phyloP scores from a whole-genome alignment of 768 basidiomycete species.

The Amanita pseudoporphyria region DNA sequence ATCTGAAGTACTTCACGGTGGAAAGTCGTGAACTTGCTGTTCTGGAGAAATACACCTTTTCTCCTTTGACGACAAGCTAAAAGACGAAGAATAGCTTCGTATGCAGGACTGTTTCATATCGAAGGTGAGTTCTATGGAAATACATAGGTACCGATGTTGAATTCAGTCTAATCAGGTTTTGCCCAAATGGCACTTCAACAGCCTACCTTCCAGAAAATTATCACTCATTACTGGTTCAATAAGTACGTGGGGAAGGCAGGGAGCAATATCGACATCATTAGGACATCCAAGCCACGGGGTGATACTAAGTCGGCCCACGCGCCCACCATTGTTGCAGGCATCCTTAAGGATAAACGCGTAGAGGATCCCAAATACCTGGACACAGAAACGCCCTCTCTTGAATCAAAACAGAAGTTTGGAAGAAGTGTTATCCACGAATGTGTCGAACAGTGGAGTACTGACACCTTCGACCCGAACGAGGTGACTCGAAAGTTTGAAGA shows the following conservation, averaged over 20 bases:
- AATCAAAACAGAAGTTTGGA: too few species aligned
- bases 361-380: constrained; percentile 11
- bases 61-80: constrained; percentile 21
- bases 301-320: constrained; percentile 26
- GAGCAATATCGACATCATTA: neutral
- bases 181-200: constrained; percentile 44
- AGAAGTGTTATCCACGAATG: constrained; percentile 32
- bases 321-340: constrained; percentile 42
- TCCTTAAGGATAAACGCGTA: too few species aligned
- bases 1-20: constrained; percentile 43
- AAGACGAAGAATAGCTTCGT: too few species aligned
- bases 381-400: constrained; percentile 13
- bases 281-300: neutral
- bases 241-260: neutral
- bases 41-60: constrained; percentile 56
- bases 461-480: constrained; percentile 24
- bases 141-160: neutral
- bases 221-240: too few species aligned
- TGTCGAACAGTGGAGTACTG: constrained; percentile 35
- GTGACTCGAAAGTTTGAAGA: constrained; percentile 53
- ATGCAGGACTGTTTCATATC: constrained; percentile 39
- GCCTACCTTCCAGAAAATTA: constrained; percentile 7
- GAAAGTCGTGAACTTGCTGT: constrained; percentile 31
- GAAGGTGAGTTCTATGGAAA: constrained; percentile 39
- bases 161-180: constrained; percentile 40